phyloP scores from a whole-genome alignment of 352 stramenopile genomes.

The Elongisporangium anandrum region DNA sequence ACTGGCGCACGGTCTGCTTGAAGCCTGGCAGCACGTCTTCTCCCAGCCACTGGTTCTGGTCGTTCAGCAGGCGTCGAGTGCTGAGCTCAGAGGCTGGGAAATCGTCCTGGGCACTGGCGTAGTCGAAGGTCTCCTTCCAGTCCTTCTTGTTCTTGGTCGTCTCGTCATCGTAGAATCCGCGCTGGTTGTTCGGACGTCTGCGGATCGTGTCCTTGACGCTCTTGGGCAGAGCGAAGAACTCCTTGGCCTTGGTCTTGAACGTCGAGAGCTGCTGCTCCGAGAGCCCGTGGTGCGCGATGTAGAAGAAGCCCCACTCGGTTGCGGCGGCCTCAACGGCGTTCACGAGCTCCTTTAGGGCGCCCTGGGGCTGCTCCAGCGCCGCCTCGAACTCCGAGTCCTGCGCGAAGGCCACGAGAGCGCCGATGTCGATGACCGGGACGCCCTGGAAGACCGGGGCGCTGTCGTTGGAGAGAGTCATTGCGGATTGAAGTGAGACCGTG shows the following conservation, averaged over 20 bases:
- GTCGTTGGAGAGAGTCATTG: too few relatives aligned
- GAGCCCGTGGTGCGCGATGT: slow-evolving; percentile 71
- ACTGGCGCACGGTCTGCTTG: slow-evolving; percentile 18
- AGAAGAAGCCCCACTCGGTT: slow-evolving; percentile 83
- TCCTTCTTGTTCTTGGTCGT: slow-evolving; percentile 86
- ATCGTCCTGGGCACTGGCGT: slow-evolving; percentile 18
- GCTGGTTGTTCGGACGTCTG: slow-evolving; percentile 60
- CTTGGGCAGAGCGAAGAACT: slow-evolving; percentile 74
- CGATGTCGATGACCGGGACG: slow-evolving; percentile 26
- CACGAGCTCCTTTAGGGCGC: not conserved
- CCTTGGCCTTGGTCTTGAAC: slow-evolving; percentile 41
- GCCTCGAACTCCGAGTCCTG: not conserved
- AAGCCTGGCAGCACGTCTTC: slow-evolving; percentile 30
- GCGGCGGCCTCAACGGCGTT: slow-evolving; percentile 22
- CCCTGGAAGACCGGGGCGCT: too few relatives aligned
- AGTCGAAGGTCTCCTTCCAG: slow-evolving; percentile 83
- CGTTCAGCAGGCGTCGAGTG: slow-evolving; percentile 65
- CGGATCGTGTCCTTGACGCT: slow-evolving; percentile 41
- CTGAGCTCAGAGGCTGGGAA: slow-evolving; percentile 20
- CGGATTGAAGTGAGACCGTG: too few relatives aligned
- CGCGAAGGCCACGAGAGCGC: slow-evolving; percentile 9
- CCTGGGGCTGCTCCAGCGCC: not conserved
- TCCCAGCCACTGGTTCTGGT: slow-evolving; percentile 61
- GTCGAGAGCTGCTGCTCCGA: slow-evolving; percentile 31
- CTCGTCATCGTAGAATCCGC: slow-evolving; percentile 89